Conservation (phyloP, 2,329 filamentous ascomycete species). For the Chrysosporium queenslandicum region DNA sequence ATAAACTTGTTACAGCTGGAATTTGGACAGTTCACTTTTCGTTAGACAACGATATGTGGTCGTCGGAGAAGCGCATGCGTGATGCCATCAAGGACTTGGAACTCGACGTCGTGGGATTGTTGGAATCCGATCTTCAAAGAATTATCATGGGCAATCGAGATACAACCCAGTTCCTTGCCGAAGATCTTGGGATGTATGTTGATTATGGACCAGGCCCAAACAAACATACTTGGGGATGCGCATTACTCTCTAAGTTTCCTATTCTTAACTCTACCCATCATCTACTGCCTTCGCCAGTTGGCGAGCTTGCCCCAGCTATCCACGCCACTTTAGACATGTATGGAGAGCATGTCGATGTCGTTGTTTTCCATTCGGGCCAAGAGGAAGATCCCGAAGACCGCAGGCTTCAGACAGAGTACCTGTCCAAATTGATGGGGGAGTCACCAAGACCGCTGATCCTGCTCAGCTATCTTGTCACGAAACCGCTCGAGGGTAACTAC, state of each 20-base stretch:
- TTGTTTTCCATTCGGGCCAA: slow-evolving; percentile 97
- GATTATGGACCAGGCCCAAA: slow-evolving; percentile 95
- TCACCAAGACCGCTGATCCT: slow-evolving; percentile 71
- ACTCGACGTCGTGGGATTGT: slow-evolving; percentile 88
- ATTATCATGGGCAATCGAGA: slow-evolving; percentile 99
- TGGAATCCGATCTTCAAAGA: slow-evolving; percentile 86
- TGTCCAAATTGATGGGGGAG: slow-evolving; percentile 77
- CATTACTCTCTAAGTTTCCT: slow-evolving; percentile 90
- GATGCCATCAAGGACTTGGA: slow-evolving; percentile 89
- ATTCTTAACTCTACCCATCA: slow-evolving; percentile 97
- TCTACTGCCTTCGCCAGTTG: slow-evolving; percentile 81
- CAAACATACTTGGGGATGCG: slow-evolving; percentile 96
- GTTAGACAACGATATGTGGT: slow-evolving; percentile 98
- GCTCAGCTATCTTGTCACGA: slow-evolving; percentile 85
- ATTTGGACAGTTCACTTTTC: slow-evolving; percentile 99
- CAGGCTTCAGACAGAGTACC: slow-evolving; percentile 73
- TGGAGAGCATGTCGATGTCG: slow-evolving; percentile 79
- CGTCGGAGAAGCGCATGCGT: slow-evolving; percentile 85
- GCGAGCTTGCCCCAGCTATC: slow-evolving; percentile 89
- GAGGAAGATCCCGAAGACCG: slow-evolving; percentile 93
- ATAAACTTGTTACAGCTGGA: slow-evolving; percentile 80
- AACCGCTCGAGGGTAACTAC: slow-evolving; percentile 86
- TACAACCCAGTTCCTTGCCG: slow-evolving; percentile 85
- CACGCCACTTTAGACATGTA: slow-evolving; percentile 94
- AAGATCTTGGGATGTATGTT: slow-evolving; percentile 97